Conservation (phyloP, 257 asterid genomes). For the Schizonepeta tenuifolia region DNA sequence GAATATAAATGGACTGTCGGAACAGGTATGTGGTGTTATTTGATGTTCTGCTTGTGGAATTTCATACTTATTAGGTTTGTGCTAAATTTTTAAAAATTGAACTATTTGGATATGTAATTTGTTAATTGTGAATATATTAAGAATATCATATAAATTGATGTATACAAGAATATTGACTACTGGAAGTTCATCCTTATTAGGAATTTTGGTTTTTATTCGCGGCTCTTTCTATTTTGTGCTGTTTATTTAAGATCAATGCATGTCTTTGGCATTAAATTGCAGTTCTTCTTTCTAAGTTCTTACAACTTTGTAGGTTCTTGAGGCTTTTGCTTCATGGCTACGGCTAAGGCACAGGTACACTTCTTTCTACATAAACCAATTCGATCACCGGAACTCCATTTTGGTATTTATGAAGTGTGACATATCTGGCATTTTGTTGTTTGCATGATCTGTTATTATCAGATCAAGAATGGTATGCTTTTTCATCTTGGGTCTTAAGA, state of each 20-base stretch:
- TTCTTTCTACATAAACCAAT: conserved; percentile 25
- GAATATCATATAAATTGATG: neutral
- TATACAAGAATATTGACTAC: neutral
- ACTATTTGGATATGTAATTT: conserved; percentile 19
- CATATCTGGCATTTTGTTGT: conserved; percentile 8
- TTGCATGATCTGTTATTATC: conserved; percentile 23
- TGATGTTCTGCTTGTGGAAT: conserved; percentile 6
- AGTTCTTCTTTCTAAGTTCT: conserved; percentile 33
- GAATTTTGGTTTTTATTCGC: neutral
- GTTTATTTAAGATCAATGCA: conserved; percentile 5
- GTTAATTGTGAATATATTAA: conserved; percentile 7
- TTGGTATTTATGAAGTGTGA: conserved; percentile 12
- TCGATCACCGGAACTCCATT: conserved; percentile 28
- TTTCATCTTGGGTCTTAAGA: conserved; percentile 19
- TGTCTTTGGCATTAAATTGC: conserved; percentile 28
- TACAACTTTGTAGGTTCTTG: conserved; percentile 75
- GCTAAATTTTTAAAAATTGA: conserved; percentile 2
- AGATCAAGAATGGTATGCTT: conserved; percentile 1
- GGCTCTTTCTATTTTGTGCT: conserved; percentile 17
- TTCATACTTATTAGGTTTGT: conserved; percentile 4
- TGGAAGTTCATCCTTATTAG: neutral
- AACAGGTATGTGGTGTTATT: conserved; percentile 66
- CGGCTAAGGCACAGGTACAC: conserved; percentile 89
- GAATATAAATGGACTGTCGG: conserved; percentile 72
- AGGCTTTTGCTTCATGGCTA: conserved; percentile 99